These are phyloP conservation scores for Globisporangium heterothallicum DNA, from an alignment of 352 stramenopile species.

Conservation along the genomic window DNA sequence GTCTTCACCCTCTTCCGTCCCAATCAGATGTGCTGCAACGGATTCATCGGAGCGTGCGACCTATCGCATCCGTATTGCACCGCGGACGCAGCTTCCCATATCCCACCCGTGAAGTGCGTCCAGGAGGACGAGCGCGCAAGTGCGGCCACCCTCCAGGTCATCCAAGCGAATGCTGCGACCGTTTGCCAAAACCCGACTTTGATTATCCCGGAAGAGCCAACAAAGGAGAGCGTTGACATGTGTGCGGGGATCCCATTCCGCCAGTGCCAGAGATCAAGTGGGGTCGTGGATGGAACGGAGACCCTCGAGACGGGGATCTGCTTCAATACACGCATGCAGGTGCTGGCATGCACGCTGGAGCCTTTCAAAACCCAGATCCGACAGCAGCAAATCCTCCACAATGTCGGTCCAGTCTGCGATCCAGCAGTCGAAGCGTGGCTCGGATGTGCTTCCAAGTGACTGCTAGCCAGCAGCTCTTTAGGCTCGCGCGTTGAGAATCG, in stretches of 20 bases:
- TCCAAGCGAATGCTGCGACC: not conserved
- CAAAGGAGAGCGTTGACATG: not conserved
- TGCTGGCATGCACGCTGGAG: conserved; percentile 6
- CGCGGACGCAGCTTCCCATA: not conserved
- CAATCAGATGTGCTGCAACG: conserved; percentile 28
- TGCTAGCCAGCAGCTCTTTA: too few species aligned
- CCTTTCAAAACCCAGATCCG: conserved; percentile 1
- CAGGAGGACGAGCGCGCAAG: not conserved
- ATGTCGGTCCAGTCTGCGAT: not conserved
- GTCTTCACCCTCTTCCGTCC: conserved; percentile 14
- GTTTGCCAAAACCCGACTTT: not conserved
- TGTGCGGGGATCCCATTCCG: conserved; percentile 7
- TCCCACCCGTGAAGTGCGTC: not conserved
- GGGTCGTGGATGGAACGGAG: not conserved
- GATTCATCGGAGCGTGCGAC: conserved; percentile 20
- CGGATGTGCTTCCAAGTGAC: not conserved
- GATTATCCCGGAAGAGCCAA: not conserved
- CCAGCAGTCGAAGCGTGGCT: conserved; percentile 8
- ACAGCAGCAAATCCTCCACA: conserved; percentile 3
- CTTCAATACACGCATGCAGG: conserved; percentile 7
- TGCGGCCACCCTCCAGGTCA: not conserved
- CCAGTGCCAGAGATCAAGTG: not conserved
- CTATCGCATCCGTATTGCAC: conserved; percentile 2
- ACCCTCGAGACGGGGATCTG: conserved; percentile 1
- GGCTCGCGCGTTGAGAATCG: too few species aligned